Evolutionary conservation across 2,329 filamentous ascomycete species (phyloP).

Genomic region (Aspergillus aculeatus): DNA sequence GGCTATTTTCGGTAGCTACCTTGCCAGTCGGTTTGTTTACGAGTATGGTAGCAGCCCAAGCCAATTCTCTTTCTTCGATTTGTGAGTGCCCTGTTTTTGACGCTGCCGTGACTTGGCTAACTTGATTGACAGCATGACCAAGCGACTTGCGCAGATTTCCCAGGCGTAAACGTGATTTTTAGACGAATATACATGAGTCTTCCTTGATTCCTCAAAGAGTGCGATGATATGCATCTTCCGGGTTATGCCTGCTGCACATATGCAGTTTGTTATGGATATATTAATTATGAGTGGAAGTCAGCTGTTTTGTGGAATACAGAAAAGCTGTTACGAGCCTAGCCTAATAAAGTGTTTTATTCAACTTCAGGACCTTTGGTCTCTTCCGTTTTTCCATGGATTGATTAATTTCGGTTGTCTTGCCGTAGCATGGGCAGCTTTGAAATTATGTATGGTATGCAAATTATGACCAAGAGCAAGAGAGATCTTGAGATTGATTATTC

Average conservation of each 20-base stretch:
- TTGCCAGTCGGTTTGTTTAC: constrained; percentile 95
- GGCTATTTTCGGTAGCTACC: constrained; percentile 92
- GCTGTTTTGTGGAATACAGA: constrained; percentile 16
- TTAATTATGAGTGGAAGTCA: constrained; percentile 12
- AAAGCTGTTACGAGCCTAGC: constrained; percentile 12
- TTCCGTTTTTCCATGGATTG: not conserved
- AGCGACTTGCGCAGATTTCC: constrained; percentile 30
- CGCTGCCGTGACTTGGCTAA: constrained; percentile 12
- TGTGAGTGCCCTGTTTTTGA: constrained; percentile 60
- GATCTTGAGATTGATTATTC: too few relatives aligned
- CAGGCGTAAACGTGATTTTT: constrained; percentile 23
- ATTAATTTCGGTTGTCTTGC: not conserved
- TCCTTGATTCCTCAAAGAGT: not conserved
- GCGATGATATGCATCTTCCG: constrained; percentile 17
- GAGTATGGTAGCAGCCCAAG: constrained; percentile 88
- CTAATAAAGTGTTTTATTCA: constrained; percentile 9
- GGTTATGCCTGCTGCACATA: constrained; percentile 14
- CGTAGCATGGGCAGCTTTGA: not conserved
- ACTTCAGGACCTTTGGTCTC: constrained; percentile 3
- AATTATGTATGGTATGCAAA: too few relatives aligned
- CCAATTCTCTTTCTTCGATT: constrained; percentile 98
- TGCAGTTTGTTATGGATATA: constrained; percentile 18
- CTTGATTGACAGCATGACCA: constrained; percentile 35
- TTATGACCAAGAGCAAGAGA: too few relatives aligned
- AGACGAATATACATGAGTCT: constrained; percentile 9